Evolutionary conservation across 345 rosid genomes (phyloP).

Genomic region (Viola odorata): DNA sequence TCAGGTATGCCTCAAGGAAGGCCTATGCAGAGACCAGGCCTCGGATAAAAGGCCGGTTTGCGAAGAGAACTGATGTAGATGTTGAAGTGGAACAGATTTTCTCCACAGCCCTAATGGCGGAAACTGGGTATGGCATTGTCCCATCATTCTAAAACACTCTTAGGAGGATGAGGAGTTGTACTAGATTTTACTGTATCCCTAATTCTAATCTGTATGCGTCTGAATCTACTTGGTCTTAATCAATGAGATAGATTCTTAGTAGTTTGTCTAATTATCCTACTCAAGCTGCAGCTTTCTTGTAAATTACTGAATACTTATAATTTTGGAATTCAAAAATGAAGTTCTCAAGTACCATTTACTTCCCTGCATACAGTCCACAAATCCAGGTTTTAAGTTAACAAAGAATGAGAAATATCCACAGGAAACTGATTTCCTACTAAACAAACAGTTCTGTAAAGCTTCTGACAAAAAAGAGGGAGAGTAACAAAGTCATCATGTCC

Average conservation of each 20-base stretch:
- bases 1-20: constrained; percentile 94
- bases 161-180: background rate
- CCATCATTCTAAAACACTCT: constrained; percentile 51
- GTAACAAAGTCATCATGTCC: too few relatives aligned
- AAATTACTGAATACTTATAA: constrained; percentile 20
- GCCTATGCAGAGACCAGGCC: constrained; percentile 96
- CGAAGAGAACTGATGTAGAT: constrained; percentile 61
- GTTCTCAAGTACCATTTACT: background rate
- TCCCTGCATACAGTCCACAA: too few relatives aligned
- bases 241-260: constrained; percentile 13
- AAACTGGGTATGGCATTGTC: constrained; percentile 61
- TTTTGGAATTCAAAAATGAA: constrained; percentile 7
- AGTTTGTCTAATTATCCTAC: constrained; percentile 16
- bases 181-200: constrained; percentile 16
- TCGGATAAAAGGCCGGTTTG: constrained; percentile 85
- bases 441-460: too few relatives aligned
- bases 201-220: constrained; percentile 16
- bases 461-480: too few relatives aligned
- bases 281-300: constrained; percentile 18
- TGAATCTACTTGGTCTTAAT: constrained; percentile 17
- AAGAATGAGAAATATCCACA: too few relatives aligned
- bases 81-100: constrained; percentile 62
- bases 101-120: constrained; percentile 45
- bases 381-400: too few relatives aligned
- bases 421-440: too few relatives aligned